Evolutionary conservation across 2,329 filamentous ascomycete species (phyloP).

Genomic region (Bipolaris victoriae): DNA sequence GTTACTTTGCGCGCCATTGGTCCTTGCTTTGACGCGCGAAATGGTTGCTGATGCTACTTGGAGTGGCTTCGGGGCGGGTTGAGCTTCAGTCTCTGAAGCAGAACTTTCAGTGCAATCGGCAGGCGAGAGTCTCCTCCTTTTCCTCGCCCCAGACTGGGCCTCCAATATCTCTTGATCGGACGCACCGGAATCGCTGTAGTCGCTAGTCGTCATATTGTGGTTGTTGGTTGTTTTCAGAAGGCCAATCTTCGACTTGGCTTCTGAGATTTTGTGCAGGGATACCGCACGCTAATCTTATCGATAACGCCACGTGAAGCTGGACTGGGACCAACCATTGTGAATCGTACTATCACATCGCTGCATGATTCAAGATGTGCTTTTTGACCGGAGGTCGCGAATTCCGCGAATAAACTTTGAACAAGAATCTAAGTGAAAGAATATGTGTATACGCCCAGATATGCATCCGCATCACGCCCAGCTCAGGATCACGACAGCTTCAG

Average conservation of each 20-base stretch:
- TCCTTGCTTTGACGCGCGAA: conserved; percentile 46
- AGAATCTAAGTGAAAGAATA: too few species aligned
- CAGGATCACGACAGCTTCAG: too few species aligned
- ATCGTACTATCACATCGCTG: not conserved
- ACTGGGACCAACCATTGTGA: not conserved
- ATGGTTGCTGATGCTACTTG: conserved; percentile 32
- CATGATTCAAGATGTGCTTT: not conserved
- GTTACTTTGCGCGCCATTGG: conserved; percentile 17
- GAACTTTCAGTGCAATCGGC: conserved; percentile 16
- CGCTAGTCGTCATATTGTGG: conserved; percentile 21
- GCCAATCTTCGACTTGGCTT: conserved; percentile 6
- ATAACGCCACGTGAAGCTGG: conserved; percentile 16
- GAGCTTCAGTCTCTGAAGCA: conserved; percentile 23
- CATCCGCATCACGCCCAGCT: too few species aligned
- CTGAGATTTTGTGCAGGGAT: conserved; percentile 38
- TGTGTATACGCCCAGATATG: too few species aligned
- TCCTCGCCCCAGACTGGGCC: conserved; percentile 43
- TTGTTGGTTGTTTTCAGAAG: conserved; percentile 4
- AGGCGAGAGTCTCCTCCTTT: conserved; percentile 46
- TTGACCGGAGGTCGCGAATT: too few species aligned
- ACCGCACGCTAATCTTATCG: conserved; percentile 33
- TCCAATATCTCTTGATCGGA: conserved; percentile 38
- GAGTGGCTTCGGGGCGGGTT: conserved; percentile 14
- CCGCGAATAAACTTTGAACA: too few species aligned
- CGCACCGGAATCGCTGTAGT: conserved; percentile 26